Evolutionary conservation across 2,329 filamentous ascomycete species (phyloP).

Genomic region (Dothiorella sarmentorum): DNA sequence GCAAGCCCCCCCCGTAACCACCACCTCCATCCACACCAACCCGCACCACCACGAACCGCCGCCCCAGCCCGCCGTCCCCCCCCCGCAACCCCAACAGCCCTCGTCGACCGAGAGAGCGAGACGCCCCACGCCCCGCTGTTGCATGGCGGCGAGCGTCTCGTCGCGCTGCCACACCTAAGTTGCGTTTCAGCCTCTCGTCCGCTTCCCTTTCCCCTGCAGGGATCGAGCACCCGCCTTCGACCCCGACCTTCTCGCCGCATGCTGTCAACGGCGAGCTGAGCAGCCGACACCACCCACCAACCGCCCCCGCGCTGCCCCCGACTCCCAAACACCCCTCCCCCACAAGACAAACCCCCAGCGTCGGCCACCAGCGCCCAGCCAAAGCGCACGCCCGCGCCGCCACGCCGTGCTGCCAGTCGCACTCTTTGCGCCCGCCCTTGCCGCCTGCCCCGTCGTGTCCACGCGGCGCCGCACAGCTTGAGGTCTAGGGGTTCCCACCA

Average conservation of each 20-base stretch:
- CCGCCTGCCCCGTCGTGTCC: background rate
- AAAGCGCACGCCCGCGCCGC: no score
- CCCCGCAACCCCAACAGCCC: background rate
- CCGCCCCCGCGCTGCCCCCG: slow-evolving; percentile 5
- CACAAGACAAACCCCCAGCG: background rate
- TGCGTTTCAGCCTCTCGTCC: slow-evolving; percentile 19
- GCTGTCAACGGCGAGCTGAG: background rate
- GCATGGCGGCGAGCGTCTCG: slow-evolving; percentile 18
- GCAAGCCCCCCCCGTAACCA: slow-evolving; percentile 6
- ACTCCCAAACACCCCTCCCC: background rate
- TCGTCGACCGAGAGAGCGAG: slow-evolving; percentile 9
- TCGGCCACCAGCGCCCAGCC: no score
- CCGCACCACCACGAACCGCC: background rate
- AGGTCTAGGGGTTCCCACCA: slow-evolving; percentile 9
- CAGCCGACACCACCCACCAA: background rate
- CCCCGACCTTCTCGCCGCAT: slow-evolving; percentile 7
- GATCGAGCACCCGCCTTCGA: slow-evolving; percentile 12
- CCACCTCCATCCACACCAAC: slow-evolving; percentile 8
- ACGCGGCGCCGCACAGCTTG: background rate
- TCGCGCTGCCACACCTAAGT: slow-evolving; percentile 14
- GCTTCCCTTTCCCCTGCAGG: slow-evolving; percentile 18
- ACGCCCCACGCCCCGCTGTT: slow-evolving; percentile 4
- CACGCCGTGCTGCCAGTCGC: no score
- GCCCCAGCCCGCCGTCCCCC: background rate
- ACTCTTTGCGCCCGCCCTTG: no score